Evolutionary conservation across 768 basidiomycete species (phyloP), one percentile per base, ranked within the genome.

Genomic region (Leucocoprinus sp.): DNA sequence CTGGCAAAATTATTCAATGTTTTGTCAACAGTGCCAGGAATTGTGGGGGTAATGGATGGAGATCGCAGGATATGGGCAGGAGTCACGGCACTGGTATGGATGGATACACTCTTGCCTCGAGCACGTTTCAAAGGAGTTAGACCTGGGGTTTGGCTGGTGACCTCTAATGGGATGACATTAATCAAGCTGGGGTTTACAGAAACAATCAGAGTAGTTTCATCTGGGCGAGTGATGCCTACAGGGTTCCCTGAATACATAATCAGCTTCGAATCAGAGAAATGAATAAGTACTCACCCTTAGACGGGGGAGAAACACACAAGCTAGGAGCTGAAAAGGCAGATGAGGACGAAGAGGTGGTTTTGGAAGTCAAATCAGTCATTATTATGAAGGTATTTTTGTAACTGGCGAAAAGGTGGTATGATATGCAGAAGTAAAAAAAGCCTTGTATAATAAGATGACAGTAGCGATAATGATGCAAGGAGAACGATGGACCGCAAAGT

Each of bases 351-450:
- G 22, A 15, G 24, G 31, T 4, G 14, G 31, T n/a, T 34, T 26
- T 27, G 26, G 18, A 24, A 27, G 18, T 37, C 23, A 33, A 27
- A 27, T 47, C 45, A 29, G 45, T 14, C 45, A 47, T 47, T 12
- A 47, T 35, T 40, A n/a, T n/a, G 14, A 33, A 33, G 26, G 34
- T 34, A 31, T 11, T 24, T 12, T 15, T 46, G 37, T 24, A 33
- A 37, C 33, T 17, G 9, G 34, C 27, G 35, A 22, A 24, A 37
- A 36, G n/a, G 15, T 15, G 12, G 11, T 12, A 35, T 28, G 17
- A 45, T 37, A 12, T 6, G 22, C 42, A n/a, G 42, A 23, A 38
- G 8, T 11, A 14, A 11, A n/a, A 21, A 24, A 47, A 47, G 33
- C 29, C 42, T 46, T 34, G 28, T 47, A 38, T 23, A 33, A 40